Evolutionary conservation across 768 basidiomycete species (phyloP), one percentile per base, ranked within the genome.

Genomic region (Phanerochaete carnosa): DNA sequence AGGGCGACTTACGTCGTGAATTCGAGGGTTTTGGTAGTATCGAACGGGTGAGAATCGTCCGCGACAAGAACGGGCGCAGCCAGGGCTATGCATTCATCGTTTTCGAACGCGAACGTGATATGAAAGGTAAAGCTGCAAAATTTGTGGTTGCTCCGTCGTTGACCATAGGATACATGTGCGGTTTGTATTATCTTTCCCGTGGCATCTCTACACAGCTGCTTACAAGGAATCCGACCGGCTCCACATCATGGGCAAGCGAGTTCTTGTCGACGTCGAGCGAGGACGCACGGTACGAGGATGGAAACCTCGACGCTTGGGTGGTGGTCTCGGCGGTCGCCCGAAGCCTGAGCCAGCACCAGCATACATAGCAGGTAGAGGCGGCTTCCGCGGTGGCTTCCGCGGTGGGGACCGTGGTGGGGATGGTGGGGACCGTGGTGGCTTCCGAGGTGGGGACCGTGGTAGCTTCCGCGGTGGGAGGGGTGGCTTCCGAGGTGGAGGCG

Each of bases 211-310:
- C 47, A 43, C 65, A 91, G 89, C 90, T 64, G 97, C 96, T 15
- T 99, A 98, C 83, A 98, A 98, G 76, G 97, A 98, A 73, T 98
- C 95, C 22, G 96, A 98, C 69, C 93, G 95, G 25, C 83, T 99
- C 46, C 92, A 94, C 63, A 94, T 99, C 65, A 92, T 95, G 82
- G 93, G 94, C 69, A 97, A 97, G 74, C 85, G 91, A 67, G 95
- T 98, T 65, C 81, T 98, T 35, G 96, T 99, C 55, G 97, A 99
- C 71, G 97, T 99, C 63, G 97, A 99, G 75, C 89, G 97, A 35
- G 97, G 97, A 22, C 86, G 97, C 52, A 99, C 97, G 12, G 97
- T 99, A 28, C 87, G 96, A 61, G 97, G 95, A 2, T 99, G 97
- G 97, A 98, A 97, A 72, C 97, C 97, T 1, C 89, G 94, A 52